Percentiles rank a stretch among this genome's conserved stretches.
phyloP scores from a whole-genome alignment of 2,329 filamentous ascomycete species.

The Ophiostoma quercus region DNA sequence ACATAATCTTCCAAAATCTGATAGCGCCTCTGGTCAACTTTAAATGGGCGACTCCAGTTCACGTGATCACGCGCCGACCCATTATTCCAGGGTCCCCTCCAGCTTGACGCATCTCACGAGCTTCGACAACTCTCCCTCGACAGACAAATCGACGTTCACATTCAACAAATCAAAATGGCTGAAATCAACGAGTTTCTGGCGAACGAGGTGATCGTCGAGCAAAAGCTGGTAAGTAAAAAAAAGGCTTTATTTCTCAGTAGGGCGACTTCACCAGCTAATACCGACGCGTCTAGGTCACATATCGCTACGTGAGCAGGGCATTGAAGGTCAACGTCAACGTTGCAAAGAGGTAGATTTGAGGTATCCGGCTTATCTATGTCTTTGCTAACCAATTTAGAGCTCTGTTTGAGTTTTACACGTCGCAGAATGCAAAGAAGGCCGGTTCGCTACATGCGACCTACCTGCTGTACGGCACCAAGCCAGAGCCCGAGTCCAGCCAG shows the following conservation, averaged over 20 bases:
- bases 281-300: slow-evolving; percentile 63
- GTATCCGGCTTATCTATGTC: background rate
- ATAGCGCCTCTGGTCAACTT: background rate
- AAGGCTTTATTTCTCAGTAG: no score
- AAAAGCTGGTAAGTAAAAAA: slow-evolving; percentile 58
- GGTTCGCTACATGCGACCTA: slow-evolving; percentile 88
- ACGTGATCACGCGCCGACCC: slow-evolving; percentile 27
- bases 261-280: slow-evolving; percentile 27
- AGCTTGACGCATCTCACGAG: slow-evolving; percentile 11
- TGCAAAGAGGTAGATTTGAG: slow-evolving; percentile 72
- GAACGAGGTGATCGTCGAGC: slow-evolving; percentile 69
- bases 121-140: background rate
- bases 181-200: slow-evolving; percentile 69
- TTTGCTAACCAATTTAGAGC: slow-evolving; percentile 50
- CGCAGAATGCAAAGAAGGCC: slow-evolving; percentile 68
- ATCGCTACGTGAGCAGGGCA: slow-evolving; percentile 75
- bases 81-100: slow-evolving; percentile 12
- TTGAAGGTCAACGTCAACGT: slow-evolving; percentile 78
- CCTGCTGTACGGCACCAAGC: slow-evolving; percentile 67
- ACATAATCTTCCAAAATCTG: background rate
- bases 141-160: background rate
- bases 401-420: slow-evolving; percentile 77
- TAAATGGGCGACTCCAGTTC: slow-evolving; percentile 16
- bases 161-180: slow-evolving; percentile 40
- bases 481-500: slow-evolving; percentile 32